Evolutionary conservation across 169 alveolate species (phyloP).

Genomic region (Pseudocohnilembus persalinus): DNA sequence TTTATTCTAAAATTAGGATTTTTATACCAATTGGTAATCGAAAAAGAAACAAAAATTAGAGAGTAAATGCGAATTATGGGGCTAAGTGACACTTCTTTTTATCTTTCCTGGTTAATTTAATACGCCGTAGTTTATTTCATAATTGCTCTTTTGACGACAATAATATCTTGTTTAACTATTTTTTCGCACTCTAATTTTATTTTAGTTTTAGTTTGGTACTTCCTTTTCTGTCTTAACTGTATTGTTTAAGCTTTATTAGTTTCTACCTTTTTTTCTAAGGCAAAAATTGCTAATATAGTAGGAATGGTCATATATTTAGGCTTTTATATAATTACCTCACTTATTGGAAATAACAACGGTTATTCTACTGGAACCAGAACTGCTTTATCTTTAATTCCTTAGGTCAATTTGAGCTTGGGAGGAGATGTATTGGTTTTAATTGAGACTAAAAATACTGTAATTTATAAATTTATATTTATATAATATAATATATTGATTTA

Average conservation of each 20-base stretch:
- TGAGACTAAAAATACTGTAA: conserved; percentile 18
- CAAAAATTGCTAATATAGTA: conserved; percentile 25
- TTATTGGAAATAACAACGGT: conserved; percentile 18
- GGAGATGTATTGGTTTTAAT: conserved; percentile 20
- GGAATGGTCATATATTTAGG: conserved; percentile 29
- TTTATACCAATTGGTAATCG: conserved; percentile 20
- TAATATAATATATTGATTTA: too few relatives aligned
- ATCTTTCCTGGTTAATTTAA: conserved; percentile 73
- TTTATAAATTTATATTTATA: too few relatives aligned
- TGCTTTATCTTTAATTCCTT: conserved; percentile 14
- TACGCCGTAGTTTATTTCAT: conserved; percentile 57
- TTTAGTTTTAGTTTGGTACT: conserved; percentile 25
- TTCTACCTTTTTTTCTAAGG: conserved; percentile 27
- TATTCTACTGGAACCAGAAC: neutral
- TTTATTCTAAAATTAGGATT: neutral
- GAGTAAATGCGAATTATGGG: conserved; percentile 90
- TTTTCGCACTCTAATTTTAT: conserved; percentile 13
- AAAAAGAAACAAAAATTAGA: conserved; percentile 78
- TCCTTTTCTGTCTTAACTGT: conserved; percentile 9
- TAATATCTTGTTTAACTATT: conserved; percentile 1
- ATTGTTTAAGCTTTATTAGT: conserved; percentile 19
- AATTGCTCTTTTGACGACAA: conserved; percentile 15
- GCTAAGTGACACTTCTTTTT: conserved; percentile 68
- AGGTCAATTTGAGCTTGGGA: conserved; percentile 10
- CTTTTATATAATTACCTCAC: conserved; percentile 6